These are phyloP conservation scores for Fusarium longipes DNA, from an alignment of 2,329 filamentous ascomycete genomes.

Conservation along the genomic window DNA sequence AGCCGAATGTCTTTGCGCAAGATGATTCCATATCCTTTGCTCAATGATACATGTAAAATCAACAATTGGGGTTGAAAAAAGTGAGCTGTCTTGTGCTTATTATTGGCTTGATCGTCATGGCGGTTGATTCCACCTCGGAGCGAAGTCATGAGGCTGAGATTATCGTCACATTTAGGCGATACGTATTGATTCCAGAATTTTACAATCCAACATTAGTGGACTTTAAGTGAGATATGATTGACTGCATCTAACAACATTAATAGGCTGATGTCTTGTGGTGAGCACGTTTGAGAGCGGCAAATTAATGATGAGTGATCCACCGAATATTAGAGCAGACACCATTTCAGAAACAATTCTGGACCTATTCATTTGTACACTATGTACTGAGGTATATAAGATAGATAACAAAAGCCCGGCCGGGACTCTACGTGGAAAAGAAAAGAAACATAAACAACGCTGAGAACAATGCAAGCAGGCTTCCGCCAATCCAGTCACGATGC, in stretches of 20 bases:
- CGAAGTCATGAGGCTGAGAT: too few relatives aligned
- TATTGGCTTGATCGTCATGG: not conserved
- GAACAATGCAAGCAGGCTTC: constrained; percentile 41
- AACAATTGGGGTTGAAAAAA: accelerated
- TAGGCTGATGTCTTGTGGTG: not conserved
- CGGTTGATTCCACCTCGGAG: not conserved
- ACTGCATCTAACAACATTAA: not conserved
- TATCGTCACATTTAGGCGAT: too few relatives aligned
- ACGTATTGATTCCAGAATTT: not conserved
- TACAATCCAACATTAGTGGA: accelerated
- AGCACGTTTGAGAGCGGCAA: not conserved
- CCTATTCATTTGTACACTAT: constrained; percentile 17
- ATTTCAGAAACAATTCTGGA: not conserved
- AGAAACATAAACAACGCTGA: constrained; percentile 25
- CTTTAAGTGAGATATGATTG: too few relatives aligned
- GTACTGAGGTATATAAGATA: constrained; percentile 14
- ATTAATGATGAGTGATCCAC: not conserved
- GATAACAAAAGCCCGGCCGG: not conserved
- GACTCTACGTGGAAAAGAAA: constrained; percentile 18
- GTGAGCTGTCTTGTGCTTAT: too few relatives aligned
- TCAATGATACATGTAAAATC: accelerated
- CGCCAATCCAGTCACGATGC: constrained; percentile 33
- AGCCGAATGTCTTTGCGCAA: not conserved
- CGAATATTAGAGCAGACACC: not conserved
- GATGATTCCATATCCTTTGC: not conserved